Evolutionary conservation across 805 yeast species (phyloP), one percentile per base, ranked within the genome.

Genomic region (Saccharomycopsis malanga): DNA sequence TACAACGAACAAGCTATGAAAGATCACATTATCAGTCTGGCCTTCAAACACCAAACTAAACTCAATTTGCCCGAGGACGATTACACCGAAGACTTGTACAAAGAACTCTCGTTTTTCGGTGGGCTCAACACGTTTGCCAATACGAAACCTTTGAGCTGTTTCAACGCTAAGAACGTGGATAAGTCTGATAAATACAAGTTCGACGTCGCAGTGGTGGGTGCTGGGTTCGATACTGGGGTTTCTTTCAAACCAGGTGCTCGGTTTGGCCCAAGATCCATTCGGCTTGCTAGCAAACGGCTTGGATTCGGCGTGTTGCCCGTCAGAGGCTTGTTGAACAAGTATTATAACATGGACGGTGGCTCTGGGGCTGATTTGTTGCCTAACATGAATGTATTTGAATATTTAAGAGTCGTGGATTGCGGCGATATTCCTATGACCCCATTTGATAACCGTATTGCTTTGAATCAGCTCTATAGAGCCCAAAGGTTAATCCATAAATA

Each of bases 401-500:
- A 10, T 17, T 37, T 44, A 10, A 67, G 67, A 18, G 63, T 77
- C 23, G 61, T 81, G 4, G 87, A 81, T 61, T 81, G 87, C 60
- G 81, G 81, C 24, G 87, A 81, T 59, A 75, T 81, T 36, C 79
- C 84, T 10, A 73, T 81, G 56, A 73, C 83, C 2, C 86, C 87
- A 6, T 73, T 81, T 62, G 86, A 81, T 61, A 80, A 80, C 59
- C 58, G 72, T 17, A 64, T 81, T 45, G 87, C 87, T 0, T 64
- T 81, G 54, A 66, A 72, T 59, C 86, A 81, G 59, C 73, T 81
- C 71, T 77, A 78, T 35, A 65, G 63, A 36, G 79, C 73, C 10
- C 57, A 78, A 74, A 54, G 79, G 81, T 57, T 63, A 83, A 45
- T 60, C 75, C 66, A 66, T 45, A 58, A 60, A 10, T 54, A 61